Conservation (phyloP, 148 eudicot species). For the Rhododendron simsii region DNA sequence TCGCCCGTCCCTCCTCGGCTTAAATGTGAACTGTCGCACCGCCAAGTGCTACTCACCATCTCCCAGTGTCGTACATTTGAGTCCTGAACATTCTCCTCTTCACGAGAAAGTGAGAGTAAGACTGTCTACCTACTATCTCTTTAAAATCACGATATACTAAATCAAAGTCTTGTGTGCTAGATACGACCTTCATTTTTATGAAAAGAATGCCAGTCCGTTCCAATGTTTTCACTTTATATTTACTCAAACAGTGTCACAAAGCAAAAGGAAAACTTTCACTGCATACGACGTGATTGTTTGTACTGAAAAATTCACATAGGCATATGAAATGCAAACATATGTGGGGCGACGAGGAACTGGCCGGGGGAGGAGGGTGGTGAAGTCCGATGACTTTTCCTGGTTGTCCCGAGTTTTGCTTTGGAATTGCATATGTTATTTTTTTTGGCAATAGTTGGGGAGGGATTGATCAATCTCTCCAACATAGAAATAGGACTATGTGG, state of each 20-base stretch:
- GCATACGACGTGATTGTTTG: not conserved
- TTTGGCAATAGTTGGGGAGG: slow-evolving; percentile 14
- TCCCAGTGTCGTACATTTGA: not conserved
- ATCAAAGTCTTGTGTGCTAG: no score
- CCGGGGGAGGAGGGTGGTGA: slow-evolving; percentile 21
- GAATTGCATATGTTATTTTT: not conserved
- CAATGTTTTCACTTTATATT: not conserved
- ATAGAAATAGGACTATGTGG: not conserved
- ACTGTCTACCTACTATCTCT: not conserved
- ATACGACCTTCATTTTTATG: not conserved
- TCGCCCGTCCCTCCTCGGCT: not conserved
- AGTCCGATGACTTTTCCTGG: slow-evolving; percentile 11
- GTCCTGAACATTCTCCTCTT: not conserved
- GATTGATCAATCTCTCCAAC: slow-evolving; percentile 46
- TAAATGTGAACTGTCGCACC: not conserved
- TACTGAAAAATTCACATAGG: not conserved
- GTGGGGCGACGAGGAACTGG: not conserved
- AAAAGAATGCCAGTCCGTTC: not conserved
- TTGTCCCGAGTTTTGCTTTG: slow-evolving; percentile 12
- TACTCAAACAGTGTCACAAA: not conserved
- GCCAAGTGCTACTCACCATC: not conserved
- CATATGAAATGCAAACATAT: no score
- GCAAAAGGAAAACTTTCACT: not conserved
- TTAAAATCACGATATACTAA: no score
- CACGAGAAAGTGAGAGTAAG: not conserved